Evolutionary conservation across 768 basidiomycete genomes (phyloP).

Genomic region (Trametes cubensis): DNA sequence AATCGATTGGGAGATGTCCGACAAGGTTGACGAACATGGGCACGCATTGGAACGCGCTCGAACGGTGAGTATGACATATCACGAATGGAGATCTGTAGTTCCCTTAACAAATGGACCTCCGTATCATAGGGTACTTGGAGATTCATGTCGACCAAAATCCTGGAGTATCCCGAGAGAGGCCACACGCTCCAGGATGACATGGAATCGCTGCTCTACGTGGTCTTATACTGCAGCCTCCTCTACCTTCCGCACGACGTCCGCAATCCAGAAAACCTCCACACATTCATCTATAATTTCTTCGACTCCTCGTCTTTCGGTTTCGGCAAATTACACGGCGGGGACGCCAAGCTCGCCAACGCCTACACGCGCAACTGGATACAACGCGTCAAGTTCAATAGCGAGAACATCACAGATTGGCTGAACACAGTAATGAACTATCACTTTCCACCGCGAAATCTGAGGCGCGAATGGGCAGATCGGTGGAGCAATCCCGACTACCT

Average conservation of each 20-base stretch:
- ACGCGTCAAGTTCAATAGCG: not conserved
- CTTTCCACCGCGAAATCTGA: not conserved
- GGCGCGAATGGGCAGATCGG: not conserved
- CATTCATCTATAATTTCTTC: not conserved
- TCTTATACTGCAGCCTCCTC: slow-evolving; percentile 8
- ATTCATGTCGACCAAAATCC: slow-evolving; percentile 8
- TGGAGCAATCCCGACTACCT: not conserved
- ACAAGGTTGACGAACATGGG: not conserved
- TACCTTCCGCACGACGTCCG: not conserved
- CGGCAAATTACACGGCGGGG: not conserved
- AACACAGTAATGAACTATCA: not conserved
- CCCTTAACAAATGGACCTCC: too few species aligned
- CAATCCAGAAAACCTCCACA: not conserved
- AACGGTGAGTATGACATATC: not conserved
- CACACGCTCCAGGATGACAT: slow-evolving; percentile 16
- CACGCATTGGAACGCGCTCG: not conserved
- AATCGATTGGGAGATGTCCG: slow-evolving; percentile 18
- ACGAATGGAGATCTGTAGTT: not conserved
- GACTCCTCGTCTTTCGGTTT: too few species aligned
- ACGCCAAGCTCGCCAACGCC: not conserved
- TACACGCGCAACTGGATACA: not conserved
- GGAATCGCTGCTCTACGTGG: slow-evolving; percentile 18
- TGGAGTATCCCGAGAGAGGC: not conserved
- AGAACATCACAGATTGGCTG: not conserved
- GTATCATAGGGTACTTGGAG: slow-evolving; percentile 13